Evolutionary conservation across 2,329 filamentous ascomycete genomes (phyloP), one percentile per base, ranked within the genome.

Genomic region (Aspergillus pseudoviridinutans): DNA sequence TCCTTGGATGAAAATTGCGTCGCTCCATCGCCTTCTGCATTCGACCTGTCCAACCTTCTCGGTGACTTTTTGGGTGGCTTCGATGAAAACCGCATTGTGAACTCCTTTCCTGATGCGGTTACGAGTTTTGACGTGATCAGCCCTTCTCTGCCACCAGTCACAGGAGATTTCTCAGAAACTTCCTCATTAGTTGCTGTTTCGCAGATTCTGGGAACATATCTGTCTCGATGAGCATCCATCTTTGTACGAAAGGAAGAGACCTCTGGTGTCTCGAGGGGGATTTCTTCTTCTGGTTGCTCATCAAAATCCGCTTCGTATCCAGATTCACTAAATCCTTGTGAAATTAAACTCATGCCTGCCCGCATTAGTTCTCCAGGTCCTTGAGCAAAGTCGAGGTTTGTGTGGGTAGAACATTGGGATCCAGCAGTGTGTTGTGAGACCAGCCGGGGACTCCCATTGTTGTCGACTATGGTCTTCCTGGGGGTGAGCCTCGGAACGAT

Each of bases 361-460:
- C 6, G 44, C 44, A 14, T 27, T 6, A 14, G 3, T 47, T 6
- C 2, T 47, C 6, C 44, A 1, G 25, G 12, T 14, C 44, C 4
- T 14, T 25, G 22, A 6, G 25, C 12, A 25, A 27, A 14, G 22
- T 24, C 5, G 22, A 24, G 12, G 24, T 14, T 24, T 47, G 24
- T 27, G 20, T 25, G 35, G 14, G 5, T 22, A 29, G 10, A n/a
- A 22, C 9, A 5, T 22, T 51, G 14, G 44, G 42, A 27, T 42
- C 53, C 44, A 9, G 32, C 46, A 6, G 27, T 20, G 3, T 14
- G n/a, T 10, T 32, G 47, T 1, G 50, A 53, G 5, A 62, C 20
- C 28, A 68, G 66, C 47, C 66, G 66, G 38, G 74, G 74, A 54
- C 73, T 76, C 38, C 74, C 74, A 59, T 76, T 73, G 9, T 61